A percentile compares a stretch with the other conserved stretches of the same genome.
phyloP scores from a whole-genome alignment of 805 yeast genomes.

The Ogataea methylovora region DNA sequence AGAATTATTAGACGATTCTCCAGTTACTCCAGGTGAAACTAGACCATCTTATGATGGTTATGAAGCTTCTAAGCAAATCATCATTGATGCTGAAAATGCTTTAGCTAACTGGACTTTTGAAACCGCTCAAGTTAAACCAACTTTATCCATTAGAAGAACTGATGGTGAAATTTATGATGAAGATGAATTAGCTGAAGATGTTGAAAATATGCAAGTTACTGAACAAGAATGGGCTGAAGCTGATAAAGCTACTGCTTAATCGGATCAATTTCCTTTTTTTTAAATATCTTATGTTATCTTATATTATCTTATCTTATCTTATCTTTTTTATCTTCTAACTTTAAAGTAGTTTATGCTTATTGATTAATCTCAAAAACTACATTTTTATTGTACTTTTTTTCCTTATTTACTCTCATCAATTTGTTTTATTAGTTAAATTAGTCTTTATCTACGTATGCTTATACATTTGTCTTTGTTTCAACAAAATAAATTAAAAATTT shows the following conservation, averaged over 20 bases:
- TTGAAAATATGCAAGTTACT: slow-evolving; percentile 39
- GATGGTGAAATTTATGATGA: slow-evolving; percentile 44
- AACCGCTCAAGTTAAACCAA: slow-evolving; percentile 75
- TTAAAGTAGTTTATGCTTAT: too few species aligned
- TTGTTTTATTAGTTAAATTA: too few species aligned
- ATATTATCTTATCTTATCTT: too few species aligned
- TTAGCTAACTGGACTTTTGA: slow-evolving; percentile 81
- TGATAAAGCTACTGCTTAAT: slow-evolving; percentile 21
- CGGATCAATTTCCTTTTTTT: too few species aligned
- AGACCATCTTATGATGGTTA: slow-evolving; percentile 86
- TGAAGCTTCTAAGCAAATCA: slow-evolving; percentile 82
- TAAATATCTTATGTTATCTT: too few species aligned
- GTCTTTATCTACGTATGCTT: too few species aligned
- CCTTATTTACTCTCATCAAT: too few species aligned
- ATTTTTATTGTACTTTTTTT: too few species aligned
- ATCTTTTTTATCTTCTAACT: too few species aligned
- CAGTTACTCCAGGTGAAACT: slow-evolving; percentile 89
- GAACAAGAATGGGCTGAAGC: slow-evolving; percentile 38
- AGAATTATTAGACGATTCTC: slow-evolving; percentile 75
- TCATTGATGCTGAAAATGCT: slow-evolving; percentile 79
- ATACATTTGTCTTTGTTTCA: too few species aligned
- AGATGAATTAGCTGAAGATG: slow-evolving; percentile 41
- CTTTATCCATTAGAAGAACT: slow-evolving; percentile 55
- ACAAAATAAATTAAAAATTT: too few species aligned
- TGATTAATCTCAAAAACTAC: too few species aligned